Conservation (phyloP, 2,329 filamentous ascomycete species). For the Bretziella fagacearum region DNA sequence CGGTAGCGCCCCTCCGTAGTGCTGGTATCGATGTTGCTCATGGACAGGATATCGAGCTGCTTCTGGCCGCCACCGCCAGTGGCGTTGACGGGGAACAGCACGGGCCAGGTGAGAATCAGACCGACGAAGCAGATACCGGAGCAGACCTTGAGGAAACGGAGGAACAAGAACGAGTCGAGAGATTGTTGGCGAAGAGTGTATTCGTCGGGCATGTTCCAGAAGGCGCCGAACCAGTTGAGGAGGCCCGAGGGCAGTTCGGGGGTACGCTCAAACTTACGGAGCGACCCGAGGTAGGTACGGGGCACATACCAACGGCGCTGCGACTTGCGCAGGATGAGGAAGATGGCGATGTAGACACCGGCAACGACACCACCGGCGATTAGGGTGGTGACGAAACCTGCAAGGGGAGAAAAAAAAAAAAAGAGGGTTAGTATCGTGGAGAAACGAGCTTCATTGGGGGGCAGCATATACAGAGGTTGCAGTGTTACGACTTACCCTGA, state of each 20-base stretch:
- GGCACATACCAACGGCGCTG: constrained; percentile 33
- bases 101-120: constrained; percentile 68
- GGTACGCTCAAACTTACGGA: constrained; percentile 36
- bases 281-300: constrained; percentile 31
- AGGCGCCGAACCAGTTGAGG: constrained; percentile 45
- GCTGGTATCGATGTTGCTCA: constrained; percentile 52
- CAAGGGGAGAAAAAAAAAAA: too few species aligned
- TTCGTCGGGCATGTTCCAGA: constrained; percentile 50
- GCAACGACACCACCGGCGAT: constrained; percentile 30
- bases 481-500: constrained; percentile 9
- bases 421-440: background rate
- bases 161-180: constrained; percentile 68
- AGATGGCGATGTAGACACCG: constrained; percentile 27
- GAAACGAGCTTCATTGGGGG: background rate
- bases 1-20: constrained; percentile 37
- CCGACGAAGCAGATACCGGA: constrained; percentile 68
- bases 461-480: background rate
- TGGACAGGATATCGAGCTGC: constrained; percentile 63
- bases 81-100: constrained; percentile 71
- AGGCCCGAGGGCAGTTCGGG: constrained; percentile 37
- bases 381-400: constrained; percentile 29
- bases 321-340: constrained; percentile 29
- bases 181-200: constrained; percentile 73
- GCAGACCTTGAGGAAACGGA: constrained; percentile 60
- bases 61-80: constrained; percentile 51